These are phyloP conservation scores for Fusarium musae DNA, from an alignment of 2,329 filamentous ascomycete species.

Conservation along the genomic window DNA sequence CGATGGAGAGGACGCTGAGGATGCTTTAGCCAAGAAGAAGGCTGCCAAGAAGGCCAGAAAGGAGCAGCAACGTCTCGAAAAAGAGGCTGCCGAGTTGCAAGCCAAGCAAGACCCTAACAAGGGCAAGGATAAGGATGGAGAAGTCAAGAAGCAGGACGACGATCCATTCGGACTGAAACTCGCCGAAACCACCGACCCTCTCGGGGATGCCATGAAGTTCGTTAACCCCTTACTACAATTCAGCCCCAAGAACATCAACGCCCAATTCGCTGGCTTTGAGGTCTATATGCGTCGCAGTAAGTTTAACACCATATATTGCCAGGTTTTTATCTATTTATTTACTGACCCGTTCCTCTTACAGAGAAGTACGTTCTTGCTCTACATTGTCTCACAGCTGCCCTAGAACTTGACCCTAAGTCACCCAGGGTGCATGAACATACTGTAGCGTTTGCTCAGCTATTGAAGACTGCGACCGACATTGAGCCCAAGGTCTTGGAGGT, in stretches of 20 bases:
- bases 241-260: constrained; percentile 82
- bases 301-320: constrained; percentile 45
- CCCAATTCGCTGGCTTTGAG: constrained; percentile 88
- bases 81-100: constrained; percentile 81
- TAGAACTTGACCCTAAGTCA: constrained; percentile 74
- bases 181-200: constrained; percentile 81
- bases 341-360: constrained; percentile 48
- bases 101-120: constrained; percentile 88
- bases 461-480: constrained; percentile 68
- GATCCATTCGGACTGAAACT: constrained; percentile 87
- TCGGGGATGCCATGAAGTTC: constrained; percentile 90
- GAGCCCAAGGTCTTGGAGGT: constrained; percentile 74
- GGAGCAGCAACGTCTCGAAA: constrained; percentile 72
- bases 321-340: neutral
- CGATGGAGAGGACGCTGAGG: constrained; percentile 62
- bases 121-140: constrained; percentile 66
- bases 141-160: constrained; percentile 86
- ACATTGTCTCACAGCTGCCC: constrained; percentile 81
- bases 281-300: constrained; percentile 86
- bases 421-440: constrained; percentile 81
- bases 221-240: constrained; percentile 83
- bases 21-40: constrained; percentile 81
- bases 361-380: constrained; percentile 90
- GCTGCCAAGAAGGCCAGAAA: constrained; percentile 90
- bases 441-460: constrained; percentile 72